Conservation (phyloP, 169 alveolate genomes). For the Plasmodium gonderi region DNA sequence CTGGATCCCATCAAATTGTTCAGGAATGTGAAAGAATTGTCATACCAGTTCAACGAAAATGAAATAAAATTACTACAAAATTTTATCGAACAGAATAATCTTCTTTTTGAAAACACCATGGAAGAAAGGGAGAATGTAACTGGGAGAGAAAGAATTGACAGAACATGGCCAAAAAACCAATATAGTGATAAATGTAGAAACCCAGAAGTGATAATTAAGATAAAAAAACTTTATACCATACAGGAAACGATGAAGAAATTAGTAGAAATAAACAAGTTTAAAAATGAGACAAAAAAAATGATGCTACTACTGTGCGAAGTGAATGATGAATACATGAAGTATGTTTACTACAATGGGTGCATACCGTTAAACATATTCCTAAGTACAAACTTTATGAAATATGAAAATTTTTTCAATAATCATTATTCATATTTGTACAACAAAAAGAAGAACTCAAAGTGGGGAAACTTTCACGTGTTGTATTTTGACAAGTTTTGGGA, state of each 20-base stretch:
- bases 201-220: no score
- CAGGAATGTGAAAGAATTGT: background rate
- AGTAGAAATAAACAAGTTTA: constrained; percentile 9
- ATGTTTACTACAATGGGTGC: constrained; percentile 42
- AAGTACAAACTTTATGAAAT: constrained; percentile 42
- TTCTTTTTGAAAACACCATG: background rate
- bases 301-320: constrained; percentile 57
- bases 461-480: constrained; percentile 67
- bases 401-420: constrained; percentile 14
- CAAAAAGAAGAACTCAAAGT: constrained; percentile 8
- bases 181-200: no score
- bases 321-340: constrained; percentile 47
- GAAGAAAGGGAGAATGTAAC: background rate
- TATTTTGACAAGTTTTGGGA: background rate
- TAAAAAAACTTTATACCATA: constrained; percentile 1
- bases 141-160: background rate
- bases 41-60: background rate
- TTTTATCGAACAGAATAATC: background rate
- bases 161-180: no score
- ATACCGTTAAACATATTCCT: constrained; percentile 39
- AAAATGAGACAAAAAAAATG: constrained; percentile 14
- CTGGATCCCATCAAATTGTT: background rate
- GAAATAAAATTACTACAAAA: background rate
- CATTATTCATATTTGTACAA: constrained; percentile 30
- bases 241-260: constrained; percentile 35